Percentiles rank a stretch among this genome's conserved stretches.
These are phyloP conservation scores for Coniochaeta hoffmannii DNA, from an alignment of 2,329 filamentous ascomycete genomes.

Conservation along the genomic window DNA sequence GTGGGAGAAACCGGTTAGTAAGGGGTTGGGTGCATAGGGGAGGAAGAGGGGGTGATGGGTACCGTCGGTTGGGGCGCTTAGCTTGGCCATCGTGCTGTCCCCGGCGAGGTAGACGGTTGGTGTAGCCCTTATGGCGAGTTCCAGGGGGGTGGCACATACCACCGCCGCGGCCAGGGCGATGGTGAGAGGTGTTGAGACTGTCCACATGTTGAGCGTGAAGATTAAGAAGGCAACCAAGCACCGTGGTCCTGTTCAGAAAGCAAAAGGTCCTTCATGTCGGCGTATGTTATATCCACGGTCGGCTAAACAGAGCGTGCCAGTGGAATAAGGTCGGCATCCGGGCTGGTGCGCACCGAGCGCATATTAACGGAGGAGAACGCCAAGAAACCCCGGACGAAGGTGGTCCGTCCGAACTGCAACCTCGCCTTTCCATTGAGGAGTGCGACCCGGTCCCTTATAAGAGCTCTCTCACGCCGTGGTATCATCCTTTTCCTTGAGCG, in stretches of 20 bases:
- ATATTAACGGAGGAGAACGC: neutral
- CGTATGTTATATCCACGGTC: neutral
- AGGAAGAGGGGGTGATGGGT: neutral
- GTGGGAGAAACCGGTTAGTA: neutral
- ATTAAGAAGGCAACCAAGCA: neutral
- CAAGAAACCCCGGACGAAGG: neutral
- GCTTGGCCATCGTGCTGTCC: slow-evolving; percentile 46
- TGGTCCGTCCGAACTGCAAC: neutral
- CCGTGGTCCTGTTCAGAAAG: neutral
- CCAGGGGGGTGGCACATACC: neutral
- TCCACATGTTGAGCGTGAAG: neutral
- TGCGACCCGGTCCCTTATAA: too few species aligned
- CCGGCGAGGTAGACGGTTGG: slow-evolving; percentile 43
- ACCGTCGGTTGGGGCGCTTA: slow-evolving; percentile 19
- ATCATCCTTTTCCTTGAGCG: neutral
- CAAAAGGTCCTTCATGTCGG: neutral
- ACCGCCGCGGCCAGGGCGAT: neutral
- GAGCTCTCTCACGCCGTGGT: neutral
- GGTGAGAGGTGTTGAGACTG: neutral
- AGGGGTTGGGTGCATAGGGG: neutral
- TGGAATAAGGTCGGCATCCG: neutral
- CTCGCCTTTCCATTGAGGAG: neutral
- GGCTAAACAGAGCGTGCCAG: neutral
- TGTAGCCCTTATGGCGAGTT: neutral
- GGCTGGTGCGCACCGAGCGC: neutral